Percentiles rank a stretch among this genome's conserved stretches.
Conservation (phyloP, 345 rosid genomes). For the Gossypioides kirkii region DNA sequence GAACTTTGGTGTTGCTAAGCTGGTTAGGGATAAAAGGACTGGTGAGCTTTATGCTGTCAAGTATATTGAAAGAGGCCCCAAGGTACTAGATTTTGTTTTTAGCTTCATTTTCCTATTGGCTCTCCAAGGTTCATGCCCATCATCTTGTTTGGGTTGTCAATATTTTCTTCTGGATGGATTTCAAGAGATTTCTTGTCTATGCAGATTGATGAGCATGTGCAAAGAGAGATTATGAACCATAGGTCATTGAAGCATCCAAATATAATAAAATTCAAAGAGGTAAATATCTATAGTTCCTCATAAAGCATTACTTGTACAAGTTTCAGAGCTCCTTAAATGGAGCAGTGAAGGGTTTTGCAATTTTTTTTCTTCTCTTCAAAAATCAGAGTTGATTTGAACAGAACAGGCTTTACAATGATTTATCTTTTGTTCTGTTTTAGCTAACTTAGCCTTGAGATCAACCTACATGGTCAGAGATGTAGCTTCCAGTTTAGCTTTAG, state of each 20-base stretch:
- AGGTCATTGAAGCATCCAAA: slow-evolving; percentile 87
- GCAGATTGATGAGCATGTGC: slow-evolving; percentile 92
- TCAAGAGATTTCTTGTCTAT: not conserved
- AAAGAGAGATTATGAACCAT: slow-evolving; percentile 93
- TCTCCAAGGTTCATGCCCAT: not conserved
- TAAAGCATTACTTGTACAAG: not conserved
- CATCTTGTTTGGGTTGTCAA: not conserved
- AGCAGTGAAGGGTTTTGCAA: not conserved
- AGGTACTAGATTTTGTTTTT: slow-evolving; percentile 31
- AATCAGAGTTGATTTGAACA: not conserved
- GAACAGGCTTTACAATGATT: not conserved
- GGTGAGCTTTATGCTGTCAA: slow-evolving; percentile 68
- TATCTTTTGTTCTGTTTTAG: slow-evolving; percentile 9
- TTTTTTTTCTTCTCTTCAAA: not conserved
- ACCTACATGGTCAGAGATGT: too few species aligned
- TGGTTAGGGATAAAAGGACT: slow-evolving; percentile 54
- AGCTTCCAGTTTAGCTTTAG: not conserved
- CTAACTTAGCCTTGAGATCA: not conserved
- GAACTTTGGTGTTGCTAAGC: slow-evolving; percentile 87
- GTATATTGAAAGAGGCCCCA: slow-evolving; percentile 76
- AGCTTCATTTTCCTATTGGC: not conserved
- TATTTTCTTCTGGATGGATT: not conserved
- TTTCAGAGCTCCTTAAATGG: not conserved
- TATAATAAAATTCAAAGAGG: slow-evolving; percentile 84
- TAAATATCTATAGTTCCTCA: slow-evolving; percentile 7